phyloP scores from a whole-genome alignment of 495 filamentous ascomycete species.

The Lasiosphaeria ovina region DNA sequence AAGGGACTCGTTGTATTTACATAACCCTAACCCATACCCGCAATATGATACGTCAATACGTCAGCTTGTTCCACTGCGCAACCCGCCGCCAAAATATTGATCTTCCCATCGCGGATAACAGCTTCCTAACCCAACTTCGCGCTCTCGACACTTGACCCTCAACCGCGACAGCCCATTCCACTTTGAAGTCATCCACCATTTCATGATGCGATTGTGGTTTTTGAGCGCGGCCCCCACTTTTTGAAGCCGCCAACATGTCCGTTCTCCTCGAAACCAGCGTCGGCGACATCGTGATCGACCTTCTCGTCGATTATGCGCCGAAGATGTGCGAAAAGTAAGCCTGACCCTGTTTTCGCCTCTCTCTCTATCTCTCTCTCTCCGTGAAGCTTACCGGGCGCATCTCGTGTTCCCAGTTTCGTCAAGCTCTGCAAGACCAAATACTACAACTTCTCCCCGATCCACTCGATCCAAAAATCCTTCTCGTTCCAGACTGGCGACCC shows the following conservation, averaged over 20 bases:
- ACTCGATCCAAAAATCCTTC: slow-evolving; percentile 86
- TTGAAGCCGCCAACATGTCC: slow-evolving; percentile 46
- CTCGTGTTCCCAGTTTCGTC: slow-evolving; percentile 65
- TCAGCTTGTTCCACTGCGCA: too few species aligned
- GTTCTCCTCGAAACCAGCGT: slow-evolving; percentile 87
- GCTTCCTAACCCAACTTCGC: too few species aligned
- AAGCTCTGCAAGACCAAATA: slow-evolving; percentile 98
- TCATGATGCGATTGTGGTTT: neutral
- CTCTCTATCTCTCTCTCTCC: slow-evolving; percentile 4
- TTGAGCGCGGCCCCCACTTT: neutral
- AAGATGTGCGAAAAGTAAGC: slow-evolving; percentile 89
- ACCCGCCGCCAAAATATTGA: too few species aligned
- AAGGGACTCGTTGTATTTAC: too few species aligned
- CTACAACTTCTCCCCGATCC: slow-evolving; percentile 91
- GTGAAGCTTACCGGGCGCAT: slow-evolving; percentile 48
- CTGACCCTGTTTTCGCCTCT: neutral
- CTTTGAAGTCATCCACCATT: neutral
- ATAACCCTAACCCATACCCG: too few species aligned
- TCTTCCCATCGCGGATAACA: too few species aligned
- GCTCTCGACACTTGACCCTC: too few species aligned
- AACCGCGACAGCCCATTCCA: too few species aligned
- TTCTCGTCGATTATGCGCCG: slow-evolving; percentile 81
- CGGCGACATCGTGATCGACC: slow-evolving; percentile 90
- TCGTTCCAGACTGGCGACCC: slow-evolving; percentile 95
- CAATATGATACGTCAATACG: too few species aligned